Evolutionary conservation across 2,329 filamentous ascomycete genomes (phyloP), one percentile per base, ranked within the genome.

Genomic region (Neofusicoccum umdonicola): DNA sequence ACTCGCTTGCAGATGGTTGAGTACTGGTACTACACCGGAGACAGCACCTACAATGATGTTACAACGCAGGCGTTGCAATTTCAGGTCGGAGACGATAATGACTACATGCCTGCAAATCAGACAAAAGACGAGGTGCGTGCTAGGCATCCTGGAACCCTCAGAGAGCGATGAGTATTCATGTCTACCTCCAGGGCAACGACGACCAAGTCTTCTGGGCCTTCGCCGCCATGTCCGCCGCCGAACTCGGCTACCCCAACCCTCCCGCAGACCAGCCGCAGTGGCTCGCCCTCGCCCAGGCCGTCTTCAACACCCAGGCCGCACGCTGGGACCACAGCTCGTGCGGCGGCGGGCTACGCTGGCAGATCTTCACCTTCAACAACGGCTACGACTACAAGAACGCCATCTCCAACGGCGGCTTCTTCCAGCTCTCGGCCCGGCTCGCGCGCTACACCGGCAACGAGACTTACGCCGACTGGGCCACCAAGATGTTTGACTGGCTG

Each of bases 1-100:
- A 50, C 44, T 50, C 34, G n/a, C n/a, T 6, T 27, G 22, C 31
- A 89, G 2, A 80, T 95, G 67, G 82, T 96, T 62, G 90, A 95
- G 71, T 95, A 95, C 75, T 96, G 91, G 90, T 90, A 88, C 73
- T 91, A 92, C 74, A 94, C 91, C 0, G 88, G 88, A 19, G 90
- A 94, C 72, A 79, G 83, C 3, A 83, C 84, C 39, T 95, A 90
- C 79, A 93, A 93, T 73, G 79, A 87, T 15, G 79, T 91, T 47
- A 85, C 87, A 15, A 83, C 82, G 41, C 82, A 90, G 68, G 74
- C 73, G 22, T 56, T 76, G 47, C 69, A 73, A 19, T 69, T 71
- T 65, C 73, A 77, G 52, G 71, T 75, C 47, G 74, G 74, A 52
- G 70, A 71, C 27, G 64, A 72, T 8, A 61, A 52, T 4, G 51